Evolutionary conservation across 2,329 filamentous ascomycete species (phyloP), one percentile per base, ranked within the genome.

Genomic region (Ascochyta lentis): DNA sequence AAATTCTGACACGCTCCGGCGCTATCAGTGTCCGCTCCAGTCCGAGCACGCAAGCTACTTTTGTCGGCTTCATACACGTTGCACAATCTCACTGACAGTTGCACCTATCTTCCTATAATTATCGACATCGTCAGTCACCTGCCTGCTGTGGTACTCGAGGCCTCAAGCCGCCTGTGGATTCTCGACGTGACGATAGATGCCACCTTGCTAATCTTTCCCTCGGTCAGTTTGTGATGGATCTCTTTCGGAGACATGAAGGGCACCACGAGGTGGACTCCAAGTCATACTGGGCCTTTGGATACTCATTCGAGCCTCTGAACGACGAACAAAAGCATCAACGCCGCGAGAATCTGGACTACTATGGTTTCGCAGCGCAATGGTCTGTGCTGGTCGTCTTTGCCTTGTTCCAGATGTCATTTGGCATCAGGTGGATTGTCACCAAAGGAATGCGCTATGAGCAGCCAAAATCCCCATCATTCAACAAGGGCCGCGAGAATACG

Each of bases 351-450:
- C 79, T 88, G n/a, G 80, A 86, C 64, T 73, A 74, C 45, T 83
- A 85, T 49, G 84, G 83, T 7, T 70, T 77, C n/a, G 72, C 83
- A 34, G 85, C 84, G 15, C 84, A 87, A 68, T 71, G 79, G 58
- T 85, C 84, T 1, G 76, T 81, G 5, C 56, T 86, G 8, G 59
- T 80, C 4, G 72, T 81, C 24, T 63, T 84, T 13, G 60, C 77
- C 3, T 55, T 79, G 3, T 78, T 79, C 44, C 78, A 79, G 57
- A 22, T 76, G 19, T 73, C 67, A 38, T 78, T 77, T 49, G 56
- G 79, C 16, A 37, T 72, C 2, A 57, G 56, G 7, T 78, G 76
- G 72, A 33, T 74, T 6, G 60, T 66, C 19, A 60, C 60, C 29
- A 61, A 60, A 8, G 69, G 65, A 5, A 42, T 69, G 47, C 67